Evolutionary conservation across 1,139 yeast species (phyloP), one percentile per base, ranked within the genome.

Genomic region (Yamadazyma epiphylla): DNA sequence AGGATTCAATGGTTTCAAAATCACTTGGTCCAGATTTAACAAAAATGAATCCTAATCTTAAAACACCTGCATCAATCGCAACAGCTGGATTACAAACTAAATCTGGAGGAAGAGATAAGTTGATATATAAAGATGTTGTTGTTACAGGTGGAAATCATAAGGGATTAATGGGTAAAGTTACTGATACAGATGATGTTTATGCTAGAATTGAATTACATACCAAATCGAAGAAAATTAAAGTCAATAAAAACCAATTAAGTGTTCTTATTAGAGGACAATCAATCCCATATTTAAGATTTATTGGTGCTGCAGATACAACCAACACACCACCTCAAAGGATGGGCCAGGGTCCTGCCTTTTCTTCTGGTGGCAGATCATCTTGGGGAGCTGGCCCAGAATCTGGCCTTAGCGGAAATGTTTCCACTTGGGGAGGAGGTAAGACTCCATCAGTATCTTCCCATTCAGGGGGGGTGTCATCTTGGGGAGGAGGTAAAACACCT

Each of bases 141-240:
- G 84, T 94, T 29, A 79, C 86, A 20, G 79, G 84, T 46, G 96
- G 97, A 5, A 89, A 89, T 41, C 87, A 89, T 58, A 94, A 91
- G 61, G 97, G 98, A 25, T 76, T 88, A 45, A 80, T 83, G 66
- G 99, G 98, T 52, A 84, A 86, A 44, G 88, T 94, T 24, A 84
- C 85, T 40, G 97, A 91, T 52, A 86, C 95, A 10, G 94, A 88
- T 45, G 98, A 94, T 39, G 82, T 81, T 13, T 76, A 73, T 46
- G 97, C 97, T 3, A 75, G 97, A 39, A 84, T 91, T 28, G 99
- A 91, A 59, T 72, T 91, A 42, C 97, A 91, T 56, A 85, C 96
- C 22, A 89, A 88, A 49, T 81, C 82, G 49, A 94, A 91, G 55
- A 85, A 82, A 38, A 79, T 89, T 41, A 87, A 91, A 41, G 88